Conservation (phyloP, 2,329 filamentous ascomycete genomes). For the Lachnellula hyalina region DNA sequence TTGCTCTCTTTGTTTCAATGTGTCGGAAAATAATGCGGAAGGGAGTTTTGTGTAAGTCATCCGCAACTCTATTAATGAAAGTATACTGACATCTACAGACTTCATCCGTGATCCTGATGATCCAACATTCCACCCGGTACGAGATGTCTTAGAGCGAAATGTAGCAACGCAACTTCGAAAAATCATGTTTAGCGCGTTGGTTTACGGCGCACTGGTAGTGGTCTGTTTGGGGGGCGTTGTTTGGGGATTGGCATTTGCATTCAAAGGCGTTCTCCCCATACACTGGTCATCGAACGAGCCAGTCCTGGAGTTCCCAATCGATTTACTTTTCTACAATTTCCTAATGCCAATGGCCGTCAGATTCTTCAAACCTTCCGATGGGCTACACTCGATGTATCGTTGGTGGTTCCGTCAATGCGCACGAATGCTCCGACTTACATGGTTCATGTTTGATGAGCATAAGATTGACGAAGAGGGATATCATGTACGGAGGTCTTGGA, state of each 20-base stretch:
- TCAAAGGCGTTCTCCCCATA: constrained; percentile 74
- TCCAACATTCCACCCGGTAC: constrained; percentile 94
- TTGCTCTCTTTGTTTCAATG: constrained; percentile 97
- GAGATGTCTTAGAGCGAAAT: constrained; percentile 90
- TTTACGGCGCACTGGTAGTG: constrained; percentile 90
- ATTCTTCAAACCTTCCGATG: constrained; percentile 79
- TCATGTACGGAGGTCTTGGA: constrained; percentile 57
- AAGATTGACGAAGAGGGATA: constrained; percentile 75
- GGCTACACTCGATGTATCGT: constrained; percentile 76
- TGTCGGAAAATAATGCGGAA: constrained; percentile 95
- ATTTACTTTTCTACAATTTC: constrained; percentile 95
- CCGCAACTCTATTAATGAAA: background rate
- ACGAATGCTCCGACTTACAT: constrained; percentile 70
- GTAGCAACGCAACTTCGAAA: constrained; percentile 91
- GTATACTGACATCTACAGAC: constrained; percentile 47
- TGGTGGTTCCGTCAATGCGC: constrained; percentile 97
- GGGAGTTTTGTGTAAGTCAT: constrained; percentile 76
- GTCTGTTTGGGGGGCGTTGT: constrained; percentile 92
- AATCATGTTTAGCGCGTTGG: constrained; percentile 90
- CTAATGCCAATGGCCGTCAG: constrained; percentile 82
- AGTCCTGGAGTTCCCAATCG: constrained; percentile 88
- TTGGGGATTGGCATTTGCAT: constrained; percentile 72
- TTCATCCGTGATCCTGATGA: constrained; percentile 98
- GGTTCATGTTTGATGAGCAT: constrained; percentile 88
- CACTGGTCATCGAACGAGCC: constrained; percentile 92